Evolutionary conservation across 2,329 filamentous ascomycete genomes (phyloP), one percentile per base, ranked within the genome.

Genomic region (Aureobasidium vineae): DNA sequence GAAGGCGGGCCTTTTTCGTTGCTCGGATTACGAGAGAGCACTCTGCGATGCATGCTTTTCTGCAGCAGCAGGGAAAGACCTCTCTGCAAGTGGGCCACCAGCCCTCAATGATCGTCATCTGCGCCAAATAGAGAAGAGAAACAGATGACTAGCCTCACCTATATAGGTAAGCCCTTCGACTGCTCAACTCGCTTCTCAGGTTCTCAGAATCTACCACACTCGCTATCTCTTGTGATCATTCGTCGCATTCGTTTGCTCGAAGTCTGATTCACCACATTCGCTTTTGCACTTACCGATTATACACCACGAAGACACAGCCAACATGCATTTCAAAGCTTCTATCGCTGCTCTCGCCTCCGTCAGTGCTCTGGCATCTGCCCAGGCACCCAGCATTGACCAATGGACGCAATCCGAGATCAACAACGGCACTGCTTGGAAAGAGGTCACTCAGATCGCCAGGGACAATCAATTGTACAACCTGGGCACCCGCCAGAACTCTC

Each of bases 351-450:
- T 66, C 7, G 64, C 54, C 16, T 57, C 64, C 5, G 28, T 60
- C 43, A 45, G 41, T 60, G 47, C 64, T 33, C 43, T 66, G 36
- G 64, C 38, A 66, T 36, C 53, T 59, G 64, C 64, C 31, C 64
- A 66, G 16, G 64, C 54, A 23, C 61, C 61, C n/a, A 65, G 61
- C 50, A 60, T 59, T n/a, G 43, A 50, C 19, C 43, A 60, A 66
- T 75, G 70, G 68, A 71, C 71, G 23, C 28, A 70, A 31, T 66
- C 67, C 16, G 68, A 75, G 26, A 72, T 75, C 41, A 64, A 68
- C 19, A 71, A 69, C 45, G 74, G 73, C 59, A 68, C 68, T 19
- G 74, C 74, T n/a, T 75, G 70, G 59, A 61, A 69, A 47, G 72
- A 75, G 41, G 69, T 75, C 31, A 70, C 69, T 16, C 67, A 68